These are phyloP conservation scores for Solidago caesia DNA, from an alignment of 129 eudicot species.

Conservation along the genomic window DNA sequence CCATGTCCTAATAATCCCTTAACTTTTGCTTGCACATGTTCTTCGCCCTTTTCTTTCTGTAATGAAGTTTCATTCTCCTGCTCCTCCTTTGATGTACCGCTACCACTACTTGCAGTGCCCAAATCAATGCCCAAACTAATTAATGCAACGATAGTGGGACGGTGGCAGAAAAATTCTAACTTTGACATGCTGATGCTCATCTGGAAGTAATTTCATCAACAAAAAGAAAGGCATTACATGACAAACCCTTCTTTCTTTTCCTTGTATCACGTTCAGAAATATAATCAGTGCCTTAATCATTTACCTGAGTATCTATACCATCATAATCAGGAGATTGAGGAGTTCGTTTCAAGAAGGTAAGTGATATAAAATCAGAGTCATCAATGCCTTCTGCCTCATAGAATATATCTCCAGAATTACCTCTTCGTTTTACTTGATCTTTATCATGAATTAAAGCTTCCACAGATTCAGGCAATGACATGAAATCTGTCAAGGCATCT, in stretches of 20 bases:
- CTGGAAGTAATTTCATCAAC: conserved; percentile 36
- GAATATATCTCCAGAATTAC: conserved; percentile 55
- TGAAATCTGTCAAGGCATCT: conserved; percentile 84
- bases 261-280: conserved; percentile 6
- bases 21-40: conserved; percentile 51
- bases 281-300: conserved; percentile 1
- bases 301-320: conserved; percentile 90
- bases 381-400: conserved; percentile 76
- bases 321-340: conserved; percentile 80
- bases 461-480: conserved; percentile 48
- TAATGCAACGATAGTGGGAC: conserved; percentile 91
- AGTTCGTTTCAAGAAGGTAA: conserved; percentile 61
- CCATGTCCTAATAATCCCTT: conserved; percentile 89
- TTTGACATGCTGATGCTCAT: conserved; percentile 87
- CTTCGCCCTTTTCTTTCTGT: conserved; percentile 54
- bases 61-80: conserved; percentile 33
- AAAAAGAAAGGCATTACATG: conserved; percentile 23
- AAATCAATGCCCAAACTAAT: conserved; percentile 77
- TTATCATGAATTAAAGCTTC: conserved; percentile 46
- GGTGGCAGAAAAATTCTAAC: conserved; percentile 79
- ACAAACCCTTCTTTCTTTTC: not conserved
- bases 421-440: conserved; percentile 41
- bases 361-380: conserved; percentile 75
- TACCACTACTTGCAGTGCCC: conserved; percentile 47
- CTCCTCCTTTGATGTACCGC: conserved; percentile 23